Percentiles rank a stretch among this genome's conserved stretches.
These are phyloP conservation scores for Acidiella bohemica DNA, from an alignment of 495 filamentous ascomycete genomes.

Conservation along the genomic window DNA sequence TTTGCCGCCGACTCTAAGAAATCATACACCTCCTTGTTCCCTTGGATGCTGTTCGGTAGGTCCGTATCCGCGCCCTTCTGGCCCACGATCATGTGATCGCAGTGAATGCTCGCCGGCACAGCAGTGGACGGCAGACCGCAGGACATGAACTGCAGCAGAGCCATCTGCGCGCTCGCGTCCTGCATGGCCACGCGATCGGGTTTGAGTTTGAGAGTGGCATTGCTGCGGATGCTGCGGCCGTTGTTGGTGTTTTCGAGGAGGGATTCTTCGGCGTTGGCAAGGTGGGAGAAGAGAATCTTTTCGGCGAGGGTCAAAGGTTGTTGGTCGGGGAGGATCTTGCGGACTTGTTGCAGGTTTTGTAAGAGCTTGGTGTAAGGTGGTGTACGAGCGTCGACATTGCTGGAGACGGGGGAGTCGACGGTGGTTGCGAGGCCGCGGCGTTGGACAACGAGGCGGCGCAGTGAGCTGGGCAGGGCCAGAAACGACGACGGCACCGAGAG, in stretches of 20 bases:
- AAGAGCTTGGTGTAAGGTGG: slow-evolving; percentile 54
- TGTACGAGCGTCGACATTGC: slow-evolving; percentile 36
- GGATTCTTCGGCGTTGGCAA: slow-evolving; percentile 75
- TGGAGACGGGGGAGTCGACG: slow-evolving; percentile 5
- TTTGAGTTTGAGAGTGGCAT: slow-evolving; percentile 91
- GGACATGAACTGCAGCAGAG: slow-evolving; percentile 94
- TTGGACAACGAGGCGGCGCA: slow-evolving; percentile 9
- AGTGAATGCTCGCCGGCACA: slow-evolving; percentile 97
- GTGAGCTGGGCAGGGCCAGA: slow-evolving; percentile 4
- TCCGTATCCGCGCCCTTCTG: slow-evolving; percentile 79
- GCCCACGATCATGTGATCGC: slow-evolving; percentile 98
- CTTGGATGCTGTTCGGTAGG: slow-evolving; percentile 70
- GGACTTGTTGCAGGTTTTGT: slow-evolving; percentile 48
- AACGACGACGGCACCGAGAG: neutral
- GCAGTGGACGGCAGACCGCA: slow-evolving; percentile 81
- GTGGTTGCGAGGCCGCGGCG: slow-evolving; percentile 14
- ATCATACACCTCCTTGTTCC: slow-evolving; percentile 95
- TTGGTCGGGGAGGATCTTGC: slow-evolving; percentile 49
- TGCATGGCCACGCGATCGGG: slow-evolving; percentile 98
- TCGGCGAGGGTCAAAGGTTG: slow-evolving; percentile 81
- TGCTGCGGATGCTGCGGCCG: slow-evolving; percentile 67
- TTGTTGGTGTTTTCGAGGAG: slow-evolving; percentile 66
- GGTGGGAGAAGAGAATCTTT: slow-evolving; percentile 95
- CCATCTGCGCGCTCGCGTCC: slow-evolving; percentile 97
- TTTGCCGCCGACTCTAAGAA: slow-evolving; percentile 88